A percentile compares a stretch with the other conserved stretches of the same genome.
These are phyloP conservation scores for Pseudisothecium myosuroides DNA, from an alignment of 225 moss, liverwort and hornwort species.

Conservation along the genomic window DNA sequence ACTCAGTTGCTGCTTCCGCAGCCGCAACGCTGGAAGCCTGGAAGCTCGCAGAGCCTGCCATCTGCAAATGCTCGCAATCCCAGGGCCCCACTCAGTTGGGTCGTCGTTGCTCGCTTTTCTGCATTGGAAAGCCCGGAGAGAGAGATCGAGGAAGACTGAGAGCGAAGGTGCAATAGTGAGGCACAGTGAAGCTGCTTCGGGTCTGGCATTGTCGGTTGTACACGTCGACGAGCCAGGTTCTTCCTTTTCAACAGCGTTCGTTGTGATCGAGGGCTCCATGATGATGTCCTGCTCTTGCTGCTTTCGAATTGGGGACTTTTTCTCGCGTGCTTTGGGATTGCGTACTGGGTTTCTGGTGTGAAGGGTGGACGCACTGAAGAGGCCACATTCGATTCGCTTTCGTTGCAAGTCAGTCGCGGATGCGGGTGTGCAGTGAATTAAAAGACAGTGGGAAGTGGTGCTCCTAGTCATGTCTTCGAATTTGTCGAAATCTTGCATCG, in stretches of 20 bases:
- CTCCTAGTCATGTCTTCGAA: neutral
- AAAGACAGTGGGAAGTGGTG: neutral
- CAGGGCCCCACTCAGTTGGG: neutral
- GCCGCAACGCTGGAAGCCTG: neutral
- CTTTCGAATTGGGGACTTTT: neutral
- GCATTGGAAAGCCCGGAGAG: neutral
- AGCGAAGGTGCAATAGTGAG: neutral
- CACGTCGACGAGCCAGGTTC: neutral
- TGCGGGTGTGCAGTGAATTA: neutral
- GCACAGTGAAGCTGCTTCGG: neutral
- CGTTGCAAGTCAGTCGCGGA: neutral
- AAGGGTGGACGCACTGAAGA: neutral
- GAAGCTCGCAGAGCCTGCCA: neutral
- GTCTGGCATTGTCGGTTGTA: neutral
- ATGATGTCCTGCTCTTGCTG: neutral
- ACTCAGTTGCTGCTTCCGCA: neutral
- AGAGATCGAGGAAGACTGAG: neutral
- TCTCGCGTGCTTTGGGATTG: neutral
- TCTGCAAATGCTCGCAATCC: neutral
- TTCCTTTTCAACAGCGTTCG: neutral
- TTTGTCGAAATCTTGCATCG: neutral
- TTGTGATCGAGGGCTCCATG: neutral
- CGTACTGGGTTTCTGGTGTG: neutral
- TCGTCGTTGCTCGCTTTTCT: neutral
- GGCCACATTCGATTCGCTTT: neutral